Evolutionary conservation across 148 eudicot species (phyloP).

Genomic region (Linanthus parryae): DNA sequence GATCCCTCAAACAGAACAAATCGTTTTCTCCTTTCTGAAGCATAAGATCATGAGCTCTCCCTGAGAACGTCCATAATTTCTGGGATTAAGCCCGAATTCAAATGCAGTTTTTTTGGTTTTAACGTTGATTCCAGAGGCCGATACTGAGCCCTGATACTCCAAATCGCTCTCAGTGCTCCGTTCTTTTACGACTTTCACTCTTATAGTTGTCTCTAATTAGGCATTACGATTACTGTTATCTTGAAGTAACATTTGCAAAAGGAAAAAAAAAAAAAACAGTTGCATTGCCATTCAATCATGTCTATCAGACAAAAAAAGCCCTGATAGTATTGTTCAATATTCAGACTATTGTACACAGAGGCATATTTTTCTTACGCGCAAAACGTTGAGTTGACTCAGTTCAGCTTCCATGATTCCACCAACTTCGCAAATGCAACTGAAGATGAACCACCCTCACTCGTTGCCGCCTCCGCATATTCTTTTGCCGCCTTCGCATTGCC

Average conservation of each 20-base stretch:
- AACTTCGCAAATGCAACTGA: slow-evolving; percentile 4
- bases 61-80: background rate
- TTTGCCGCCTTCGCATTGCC: background rate
- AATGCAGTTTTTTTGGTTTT: background rate
- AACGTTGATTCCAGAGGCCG: background rate
- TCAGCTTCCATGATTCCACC: slow-evolving; percentile 4
- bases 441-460: slow-evolving; percentile 10
- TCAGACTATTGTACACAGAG: too few relatives aligned
- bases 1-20: too few relatives aligned
- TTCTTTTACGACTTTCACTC: too few relatives aligned
- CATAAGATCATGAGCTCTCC: background rate
- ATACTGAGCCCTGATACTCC: background rate
- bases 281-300: too few relatives aligned
- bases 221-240: too few relatives aligned
- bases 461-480: slow-evolving; percentile 12
- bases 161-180: background rate
- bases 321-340: too few relatives aligned
- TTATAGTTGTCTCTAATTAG: too few relatives aligned
- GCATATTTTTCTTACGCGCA: too few relatives aligned
- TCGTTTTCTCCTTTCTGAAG: too few relatives aligned
- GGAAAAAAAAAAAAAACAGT: too few relatives aligned
- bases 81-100: background rate
- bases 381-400: background rate
- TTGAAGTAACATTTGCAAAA: too few relatives aligned
- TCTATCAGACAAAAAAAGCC: too few relatives aligned